A percentile compares a stretch with the other conserved stretches of the same genome.
Conservation (phyloP, 768 basidiomycete species). For the Myochromella boudieri region DNA sequence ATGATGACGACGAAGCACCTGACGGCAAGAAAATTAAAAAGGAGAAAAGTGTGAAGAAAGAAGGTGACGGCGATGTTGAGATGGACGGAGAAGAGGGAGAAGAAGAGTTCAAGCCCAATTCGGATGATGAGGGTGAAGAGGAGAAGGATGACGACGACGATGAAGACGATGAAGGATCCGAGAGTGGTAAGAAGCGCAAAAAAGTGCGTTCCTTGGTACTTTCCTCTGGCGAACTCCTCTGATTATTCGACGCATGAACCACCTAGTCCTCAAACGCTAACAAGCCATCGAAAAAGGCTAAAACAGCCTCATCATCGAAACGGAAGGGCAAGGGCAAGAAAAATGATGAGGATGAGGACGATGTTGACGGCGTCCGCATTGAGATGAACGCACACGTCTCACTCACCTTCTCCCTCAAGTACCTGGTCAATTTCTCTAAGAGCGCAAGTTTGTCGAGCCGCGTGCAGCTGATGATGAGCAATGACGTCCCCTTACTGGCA, state of each 20-base stretch:
- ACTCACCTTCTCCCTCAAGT: constrained; percentile 95
- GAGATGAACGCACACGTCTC: constrained; percentile 90
- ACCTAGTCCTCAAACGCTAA: constrained; percentile 36
- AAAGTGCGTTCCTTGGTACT: constrained; percentile 39
- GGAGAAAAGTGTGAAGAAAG: constrained; percentile 47
- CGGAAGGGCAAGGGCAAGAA: constrained; percentile 55
- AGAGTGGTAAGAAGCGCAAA: constrained; percentile 68
- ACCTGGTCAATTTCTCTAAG: constrained; percentile 96
- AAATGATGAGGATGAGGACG: constrained; percentile 48
- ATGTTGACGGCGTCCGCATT: constrained; percentile 62
- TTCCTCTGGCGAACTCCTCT: not conserved
- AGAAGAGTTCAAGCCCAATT: constrained; percentile 50
- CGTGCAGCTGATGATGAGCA: constrained; percentile 87
- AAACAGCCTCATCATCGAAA: constrained; percentile 34
- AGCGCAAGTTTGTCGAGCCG: constrained; percentile 68
- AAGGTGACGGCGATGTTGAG: constrained; percentile 44
- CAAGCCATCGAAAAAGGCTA: constrained; percentile 46
- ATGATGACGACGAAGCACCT: constrained; percentile 46
- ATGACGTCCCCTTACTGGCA: constrained; percentile 87
- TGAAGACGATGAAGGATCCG: constrained; percentile 48
- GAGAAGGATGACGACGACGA: constrained; percentile 56
- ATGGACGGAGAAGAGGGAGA: constrained; percentile 46
- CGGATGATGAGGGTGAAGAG: constrained; percentile 55
- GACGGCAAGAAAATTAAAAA: constrained; percentile 43
- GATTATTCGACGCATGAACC: not conserved